Percentiles rank a stretch among this genome's conserved stretches.
phyloP scores from a whole-genome alignment of 2,329 filamentous ascomycete species.

The Zymoseptoria ardabiliae region DNA sequence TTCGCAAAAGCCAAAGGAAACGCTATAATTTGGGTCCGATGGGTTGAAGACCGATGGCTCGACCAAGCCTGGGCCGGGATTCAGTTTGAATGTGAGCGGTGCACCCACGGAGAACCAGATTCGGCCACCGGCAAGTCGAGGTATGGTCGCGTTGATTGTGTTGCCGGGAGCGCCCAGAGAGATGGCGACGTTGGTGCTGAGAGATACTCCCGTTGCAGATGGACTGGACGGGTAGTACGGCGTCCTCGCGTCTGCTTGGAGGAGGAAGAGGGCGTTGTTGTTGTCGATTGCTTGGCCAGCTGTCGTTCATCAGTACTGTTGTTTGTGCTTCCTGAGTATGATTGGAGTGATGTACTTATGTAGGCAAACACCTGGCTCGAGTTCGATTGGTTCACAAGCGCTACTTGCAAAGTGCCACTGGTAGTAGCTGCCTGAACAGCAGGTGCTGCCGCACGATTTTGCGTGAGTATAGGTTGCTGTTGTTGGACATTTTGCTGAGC shows the following conservation, averaged over 20 bases:
- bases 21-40: slow-evolving; percentile 39
- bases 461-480: slow-evolving; percentile 4
- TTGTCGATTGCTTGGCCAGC: slow-evolving; percentile 31
- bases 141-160: slow-evolving; percentile 28
- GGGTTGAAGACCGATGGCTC: slow-evolving; percentile 32
- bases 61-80: slow-evolving; percentile 31
- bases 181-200: slow-evolving; percentile 39
- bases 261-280: slow-evolving; percentile 27
- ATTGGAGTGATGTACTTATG: slow-evolving; percentile 43
- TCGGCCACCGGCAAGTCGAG: slow-evolving; percentile 31
- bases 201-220: slow-evolving; percentile 26
- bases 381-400: slow-evolving; percentile 28
- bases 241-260: slow-evolving; percentile 30
- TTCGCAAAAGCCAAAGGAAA: slow-evolving; percentile 40
- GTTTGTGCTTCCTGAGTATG: background rate
- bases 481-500: slow-evolving; percentile 2
- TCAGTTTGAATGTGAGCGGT: slow-evolving; percentile 29
- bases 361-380: slow-evolving; percentile 30
- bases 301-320: slow-evolving; percentile 4
- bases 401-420: slow-evolving; percentile 25
- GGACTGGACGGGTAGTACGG: slow-evolving; percentile 31
- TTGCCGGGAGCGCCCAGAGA: slow-evolving; percentile 33
- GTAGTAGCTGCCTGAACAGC: slow-evolving; percentile 17
- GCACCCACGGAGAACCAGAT: slow-evolving; percentile 31
- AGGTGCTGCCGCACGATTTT: slow-evolving; percentile 8